These are phyloP conservation scores for Cordyceps javanica DNA, from an alignment of 2,329 filamentous ascomycete species.

Conservation along the genomic window DNA sequence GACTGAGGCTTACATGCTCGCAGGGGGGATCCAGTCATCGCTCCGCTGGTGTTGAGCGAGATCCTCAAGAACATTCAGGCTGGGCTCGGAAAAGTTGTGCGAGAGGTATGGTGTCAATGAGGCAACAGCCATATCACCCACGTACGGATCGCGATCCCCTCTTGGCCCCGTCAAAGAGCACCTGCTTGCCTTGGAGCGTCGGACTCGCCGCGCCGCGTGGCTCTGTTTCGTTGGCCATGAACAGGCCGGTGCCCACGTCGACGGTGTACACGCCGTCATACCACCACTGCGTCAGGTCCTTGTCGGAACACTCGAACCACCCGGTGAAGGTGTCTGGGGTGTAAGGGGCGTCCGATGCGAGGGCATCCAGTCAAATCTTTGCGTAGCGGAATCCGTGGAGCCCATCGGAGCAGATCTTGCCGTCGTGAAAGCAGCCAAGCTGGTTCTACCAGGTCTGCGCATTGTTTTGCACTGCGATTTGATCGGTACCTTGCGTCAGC, in stretches of 20 bases:
- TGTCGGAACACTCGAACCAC: constrained; percentile 47
- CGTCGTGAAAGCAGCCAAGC: constrained; percentile 36
- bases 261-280: constrained; percentile 48
- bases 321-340: constrained; percentile 43
- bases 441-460: constrained; percentile 40
- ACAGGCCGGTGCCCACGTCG: constrained; percentile 41
- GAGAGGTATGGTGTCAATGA: constrained; percentile 42
- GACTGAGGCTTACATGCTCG: constrained; percentile 37
- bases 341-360: constrained; percentile 37
- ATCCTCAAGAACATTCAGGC: constrained; percentile 43
- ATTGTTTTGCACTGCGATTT: constrained; percentile 37
- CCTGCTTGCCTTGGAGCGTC: constrained; percentile 37
- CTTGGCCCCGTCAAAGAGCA: constrained; percentile 46
- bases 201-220: constrained; percentile 38
- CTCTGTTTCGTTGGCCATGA: constrained; percentile 42
- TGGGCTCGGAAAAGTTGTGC: constrained; percentile 34
- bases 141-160: constrained; percentile 47
- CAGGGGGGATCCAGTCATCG: constrained; percentile 49
- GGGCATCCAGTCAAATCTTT: constrained; percentile 40
- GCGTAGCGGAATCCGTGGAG: constrained; percentile 49
- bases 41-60: constrained; percentile 40
- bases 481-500: constrained; percentile 42
- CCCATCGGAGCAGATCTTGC: constrained; percentile 44
- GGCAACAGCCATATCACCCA: constrained; percentile 45
- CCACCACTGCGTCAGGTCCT: constrained; percentile 44